A percentile compares a stretch with the other conserved stretches of the same genome.
Conservation (phyloP, 352 stramenopile species). For the Globisporangium perplexum region DNA sequence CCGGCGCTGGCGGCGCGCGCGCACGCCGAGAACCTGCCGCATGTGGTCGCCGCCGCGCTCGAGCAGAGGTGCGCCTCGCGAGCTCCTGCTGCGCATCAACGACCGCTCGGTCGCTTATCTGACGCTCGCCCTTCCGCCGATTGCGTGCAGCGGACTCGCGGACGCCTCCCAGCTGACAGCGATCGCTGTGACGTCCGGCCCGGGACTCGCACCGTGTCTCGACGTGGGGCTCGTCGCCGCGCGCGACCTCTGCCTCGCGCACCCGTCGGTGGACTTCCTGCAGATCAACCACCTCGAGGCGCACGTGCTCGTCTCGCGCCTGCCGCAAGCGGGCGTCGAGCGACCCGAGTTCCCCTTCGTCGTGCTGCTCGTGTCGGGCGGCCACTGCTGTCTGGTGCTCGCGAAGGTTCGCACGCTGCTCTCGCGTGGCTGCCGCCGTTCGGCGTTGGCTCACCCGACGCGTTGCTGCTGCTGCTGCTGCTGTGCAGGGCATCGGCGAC, state of each 20-base stretch:
- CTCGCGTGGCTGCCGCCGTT: too few species aligned
- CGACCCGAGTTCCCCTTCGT: conserved; percentile 94
- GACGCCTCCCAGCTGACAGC: conserved; percentile 87
- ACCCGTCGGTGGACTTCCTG: conserved; percentile 91
- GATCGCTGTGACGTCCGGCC: conserved; percentile 95
- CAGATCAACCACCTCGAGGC: conserved; percentile 97
- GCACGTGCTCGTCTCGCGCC: conserved; percentile 93
- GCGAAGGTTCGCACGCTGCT: conserved; percentile 31
- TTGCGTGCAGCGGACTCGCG: conserved; percentile 43
- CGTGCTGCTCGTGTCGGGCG: conserved; percentile 96
- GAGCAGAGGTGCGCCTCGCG: conserved; percentile 53
- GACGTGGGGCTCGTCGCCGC: conserved; percentile 89
- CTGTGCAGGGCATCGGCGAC: conserved; percentile 73
- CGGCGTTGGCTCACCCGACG: too few species aligned
- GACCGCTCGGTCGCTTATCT: too few species aligned
- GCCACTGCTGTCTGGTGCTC: conserved; percentile 97
- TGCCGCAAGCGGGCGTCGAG: conserved; percentile 51
- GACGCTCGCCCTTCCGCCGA: too few species aligned
- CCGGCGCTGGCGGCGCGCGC: conserved; percentile 91
- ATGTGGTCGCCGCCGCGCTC: conserved; percentile 90
- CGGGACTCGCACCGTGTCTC: conserved; percentile 96
- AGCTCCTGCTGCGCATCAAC: too few species aligned
- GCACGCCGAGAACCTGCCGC: conserved; percentile 94
- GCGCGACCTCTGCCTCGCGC: conserved; percentile 76
- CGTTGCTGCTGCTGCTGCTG: not conserved